Percentiles rank a stretch among this genome's conserved stretches.
These are phyloP conservation scores for Melampsora americana DNA, from an alignment of 1,284 basidiomycete genomes.

Conservation along the genomic window DNA sequence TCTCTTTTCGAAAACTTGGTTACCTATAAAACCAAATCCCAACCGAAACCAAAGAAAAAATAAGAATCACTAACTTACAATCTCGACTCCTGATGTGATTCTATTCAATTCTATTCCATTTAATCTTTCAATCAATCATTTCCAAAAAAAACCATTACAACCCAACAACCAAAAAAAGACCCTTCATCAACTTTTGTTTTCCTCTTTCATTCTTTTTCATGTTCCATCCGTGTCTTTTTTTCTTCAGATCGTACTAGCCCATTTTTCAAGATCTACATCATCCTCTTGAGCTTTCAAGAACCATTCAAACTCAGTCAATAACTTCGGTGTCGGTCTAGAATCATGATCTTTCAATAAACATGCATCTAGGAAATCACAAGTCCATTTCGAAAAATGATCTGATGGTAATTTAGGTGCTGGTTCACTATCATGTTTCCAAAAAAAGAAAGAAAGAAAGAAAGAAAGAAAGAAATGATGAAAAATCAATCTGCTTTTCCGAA, in stretches of 20 bases:
- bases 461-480: neutral
- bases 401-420: conserved; percentile 76
- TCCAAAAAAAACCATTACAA: too few relatives aligned
- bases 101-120: too few relatives aligned
- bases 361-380: conserved; percentile 58
- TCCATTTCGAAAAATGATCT: conserved; percentile 50
- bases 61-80: too few relatives aligned
- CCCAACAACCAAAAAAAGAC: too few relatives aligned
- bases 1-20: too few relatives aligned
- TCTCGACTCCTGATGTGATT: too few relatives aligned
- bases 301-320: conserved; percentile 48
- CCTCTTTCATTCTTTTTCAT: too few relatives aligned
- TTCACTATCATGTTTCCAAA: conserved; percentile 57
- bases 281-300: conserved; percentile 46
- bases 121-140: too few relatives aligned
- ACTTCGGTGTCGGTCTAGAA: conserved; percentile 45
- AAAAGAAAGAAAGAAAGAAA: neutral
- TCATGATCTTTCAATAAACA: conserved; percentile 45
- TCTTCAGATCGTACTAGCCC: conserved; percentile 48
- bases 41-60: too few relatives aligned
- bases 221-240: conserved; percentile 5
- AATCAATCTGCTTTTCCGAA: too few relatives aligned
- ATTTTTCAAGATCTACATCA: conserved; percentile 50
- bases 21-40: too few relatives aligned
- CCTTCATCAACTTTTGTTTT: too few relatives aligned